phyloP scores from a whole-genome alignment of 225 moss, liverwort and hornwort species.

The Pseudisothecium myosuroides region DNA sequence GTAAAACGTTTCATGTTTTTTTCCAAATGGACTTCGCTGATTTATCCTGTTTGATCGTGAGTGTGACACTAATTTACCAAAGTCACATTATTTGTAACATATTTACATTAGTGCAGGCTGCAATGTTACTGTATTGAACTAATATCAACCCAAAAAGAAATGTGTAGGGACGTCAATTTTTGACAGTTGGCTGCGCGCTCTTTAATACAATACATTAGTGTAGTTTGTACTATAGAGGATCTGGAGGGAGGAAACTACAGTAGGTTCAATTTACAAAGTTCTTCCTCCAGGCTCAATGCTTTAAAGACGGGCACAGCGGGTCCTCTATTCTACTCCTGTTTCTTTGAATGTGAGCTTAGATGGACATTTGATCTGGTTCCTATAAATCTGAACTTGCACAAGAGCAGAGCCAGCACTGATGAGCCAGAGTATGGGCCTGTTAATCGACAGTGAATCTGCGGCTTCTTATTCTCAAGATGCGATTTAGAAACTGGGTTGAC shows the following conservation, averaged over 20 bases:
- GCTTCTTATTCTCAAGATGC: not conserved
- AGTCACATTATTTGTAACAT: not conserved
- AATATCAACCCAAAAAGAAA: not conserved
- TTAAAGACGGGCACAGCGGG: too few species aligned
- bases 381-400: not conserved
- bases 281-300: not conserved
- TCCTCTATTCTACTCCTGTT: not conserved
- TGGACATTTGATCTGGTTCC: not conserved
- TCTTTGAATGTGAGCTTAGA: not conserved
- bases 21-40: not conserved
- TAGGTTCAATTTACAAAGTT: not conserved
- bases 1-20: not conserved
- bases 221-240: not conserved
- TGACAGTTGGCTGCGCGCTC: not conserved
- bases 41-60: not conserved
- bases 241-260: not conserved
- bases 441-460: not conserved
- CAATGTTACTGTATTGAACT: not conserved
- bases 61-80: not conserved
- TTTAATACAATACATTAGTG: too few species aligned
- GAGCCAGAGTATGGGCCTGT: not conserved
- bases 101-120: not conserved
- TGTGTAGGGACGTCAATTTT: not conserved
- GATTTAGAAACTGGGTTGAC: not conserved
- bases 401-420: too few species aligned